Conservation (phyloP, 2,329 filamentous ascomycete species). For the Fusarium sp. region DNA sequence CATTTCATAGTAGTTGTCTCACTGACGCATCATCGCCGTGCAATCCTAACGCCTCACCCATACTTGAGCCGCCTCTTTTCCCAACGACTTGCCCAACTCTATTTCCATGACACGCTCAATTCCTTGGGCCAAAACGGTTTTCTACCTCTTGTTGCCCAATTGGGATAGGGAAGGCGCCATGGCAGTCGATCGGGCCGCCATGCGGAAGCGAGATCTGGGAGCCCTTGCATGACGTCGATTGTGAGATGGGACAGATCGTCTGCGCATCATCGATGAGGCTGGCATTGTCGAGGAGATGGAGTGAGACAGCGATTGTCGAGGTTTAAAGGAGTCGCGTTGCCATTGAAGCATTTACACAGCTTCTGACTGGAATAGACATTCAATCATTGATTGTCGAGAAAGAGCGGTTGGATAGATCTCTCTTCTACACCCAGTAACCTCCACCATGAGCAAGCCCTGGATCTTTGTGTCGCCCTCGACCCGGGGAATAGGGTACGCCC, state of each 20-base stretch:
- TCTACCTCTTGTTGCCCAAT: conserved; percentile 15
- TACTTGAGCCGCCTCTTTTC: not conserved
- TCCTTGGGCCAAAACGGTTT: not conserved
- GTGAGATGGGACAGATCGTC: conserved; percentile 5
- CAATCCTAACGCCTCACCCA: conserved; percentile 3
- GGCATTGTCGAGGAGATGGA: not conserved
- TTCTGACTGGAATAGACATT: not conserved
- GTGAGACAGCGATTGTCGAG: not conserved
- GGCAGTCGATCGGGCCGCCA: conserved; percentile 19
- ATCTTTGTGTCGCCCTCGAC: conserved; percentile 64
- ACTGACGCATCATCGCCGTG: not conserved
- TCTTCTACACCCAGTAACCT: not conserved
- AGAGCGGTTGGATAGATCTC: not conserved
- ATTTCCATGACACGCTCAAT: conserved; percentile 3
- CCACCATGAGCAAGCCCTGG: conserved; percentile 64
- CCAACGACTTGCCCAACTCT: not conserved
- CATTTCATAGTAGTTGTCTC: not conserved
- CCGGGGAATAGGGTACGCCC: conserved; percentile 65
- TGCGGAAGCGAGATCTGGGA: conserved; percentile 16
- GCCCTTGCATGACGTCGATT: conserved; percentile 40
- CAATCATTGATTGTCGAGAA: not conserved
- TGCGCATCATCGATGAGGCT: conserved; percentile 43
- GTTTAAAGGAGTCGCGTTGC: not conserved
- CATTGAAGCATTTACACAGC: not conserved
- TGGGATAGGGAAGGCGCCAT: conserved; percentile 11